These are phyloP conservation scores for Oryza rufipogon DNA, from an alignment of 176 grass and related monocot species.

Conservation along the genomic window DNA sequence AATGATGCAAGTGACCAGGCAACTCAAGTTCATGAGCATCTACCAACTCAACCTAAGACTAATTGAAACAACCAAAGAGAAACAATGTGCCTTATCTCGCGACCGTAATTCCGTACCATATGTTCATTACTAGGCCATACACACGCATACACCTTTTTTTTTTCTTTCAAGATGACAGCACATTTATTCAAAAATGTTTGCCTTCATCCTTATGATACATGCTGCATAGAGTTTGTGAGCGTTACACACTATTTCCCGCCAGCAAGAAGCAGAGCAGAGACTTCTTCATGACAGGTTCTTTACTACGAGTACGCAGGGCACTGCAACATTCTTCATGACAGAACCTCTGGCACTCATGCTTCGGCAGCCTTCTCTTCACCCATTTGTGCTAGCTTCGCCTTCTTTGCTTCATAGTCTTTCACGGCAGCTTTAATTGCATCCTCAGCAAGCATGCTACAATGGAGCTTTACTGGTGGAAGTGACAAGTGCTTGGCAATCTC, in stretches of 20 bases:
- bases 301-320: not conserved
- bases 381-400: constrained; percentile 34
- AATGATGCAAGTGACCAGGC: not conserved
- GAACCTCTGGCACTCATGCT: constrained; percentile 26
- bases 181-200: constrained; percentile 45
- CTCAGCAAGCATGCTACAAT: constrained; percentile 96
- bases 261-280: not conserved
- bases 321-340: not conserved
- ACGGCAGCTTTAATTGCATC: constrained; percentile 98
- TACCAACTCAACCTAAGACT: not conserved
- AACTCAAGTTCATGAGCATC: not conserved
- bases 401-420: constrained; percentile 95
- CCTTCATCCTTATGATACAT: constrained; percentile 32
- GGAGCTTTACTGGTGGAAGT: constrained; percentile 96
- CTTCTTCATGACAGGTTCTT: not conserved
- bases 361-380: constrained; percentile 47
- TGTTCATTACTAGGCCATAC: not conserved
- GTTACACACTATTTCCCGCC: constrained; percentile 28
- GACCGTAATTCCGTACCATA: not conserved
- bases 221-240: constrained; percentile 30
- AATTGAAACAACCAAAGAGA: not conserved
- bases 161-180: constrained; percentile 20
- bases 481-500: constrained; percentile 97
- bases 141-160: not conserved
- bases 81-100: not conserved